These are phyloP conservation scores for Lasiodiplodia sp. DNA, from an alignment of 2,329 filamentous ascomycete species.

Conservation along the genomic window DNA sequence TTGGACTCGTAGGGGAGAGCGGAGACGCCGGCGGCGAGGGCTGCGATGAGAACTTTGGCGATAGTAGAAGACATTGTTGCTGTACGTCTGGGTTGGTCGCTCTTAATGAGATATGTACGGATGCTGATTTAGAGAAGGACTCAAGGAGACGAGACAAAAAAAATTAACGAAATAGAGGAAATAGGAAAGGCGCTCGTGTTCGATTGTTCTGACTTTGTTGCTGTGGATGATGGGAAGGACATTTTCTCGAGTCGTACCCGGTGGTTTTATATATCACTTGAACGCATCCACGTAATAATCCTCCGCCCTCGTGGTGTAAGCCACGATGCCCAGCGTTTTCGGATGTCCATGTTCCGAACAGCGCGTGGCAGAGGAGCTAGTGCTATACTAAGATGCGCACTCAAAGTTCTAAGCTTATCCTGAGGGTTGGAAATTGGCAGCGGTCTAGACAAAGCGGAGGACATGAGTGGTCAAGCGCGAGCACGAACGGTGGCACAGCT, in stretches of 20 bases:
- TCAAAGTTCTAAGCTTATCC: conserved; percentile 28
- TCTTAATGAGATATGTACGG: conserved; percentile 33
- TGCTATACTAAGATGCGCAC: conserved; percentile 18
- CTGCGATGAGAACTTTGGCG: conserved; percentile 44
- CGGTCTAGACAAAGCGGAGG: not conserved
- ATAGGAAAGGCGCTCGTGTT: conserved; percentile 33
- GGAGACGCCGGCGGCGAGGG: conserved; percentile 41
- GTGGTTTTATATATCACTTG: conserved; percentile 42
- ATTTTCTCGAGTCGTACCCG: not conserved
- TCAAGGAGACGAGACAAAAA: conserved; percentile 32
- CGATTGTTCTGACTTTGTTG: conserved; percentile 38
- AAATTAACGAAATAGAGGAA: conserved; percentile 33
- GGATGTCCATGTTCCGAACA: conserved; percentile 10
- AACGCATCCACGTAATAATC: not conserved
- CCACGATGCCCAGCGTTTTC: conserved; percentile 1
- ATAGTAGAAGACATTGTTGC: conserved; percentile 42
- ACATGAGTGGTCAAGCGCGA: not conserved
- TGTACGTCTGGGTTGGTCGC: conserved; percentile 31
- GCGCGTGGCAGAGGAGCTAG: not conserved
- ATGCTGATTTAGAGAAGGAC: conserved; percentile 26
- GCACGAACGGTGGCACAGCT: conserved; percentile 15
- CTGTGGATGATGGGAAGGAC: conserved; percentile 34
- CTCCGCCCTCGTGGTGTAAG: not conserved
- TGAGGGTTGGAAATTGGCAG: conserved; percentile 12
- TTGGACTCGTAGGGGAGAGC: conserved; percentile 37